Percentiles rank a stretch among this genome's conserved stretches.
These are phyloP conservation scores for Blumeria hordei DNA, from an alignment of 2,329 filamentous ascomycete species.

Conservation along the genomic window DNA sequence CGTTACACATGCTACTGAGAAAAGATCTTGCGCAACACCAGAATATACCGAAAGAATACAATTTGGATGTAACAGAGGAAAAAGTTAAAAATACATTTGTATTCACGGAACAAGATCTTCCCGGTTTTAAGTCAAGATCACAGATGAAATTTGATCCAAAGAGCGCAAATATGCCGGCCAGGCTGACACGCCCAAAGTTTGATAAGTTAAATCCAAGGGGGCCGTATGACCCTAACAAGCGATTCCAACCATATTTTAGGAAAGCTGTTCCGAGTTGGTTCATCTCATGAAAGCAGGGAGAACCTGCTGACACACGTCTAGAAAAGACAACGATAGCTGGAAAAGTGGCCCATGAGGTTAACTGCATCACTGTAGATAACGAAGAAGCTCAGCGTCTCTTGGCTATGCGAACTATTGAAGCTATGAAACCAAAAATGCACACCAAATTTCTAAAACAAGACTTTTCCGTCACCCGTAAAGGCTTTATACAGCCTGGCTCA, in stretches of 20 bases:
- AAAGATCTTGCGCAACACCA: conserved; percentile 41
- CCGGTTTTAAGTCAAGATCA: conserved; percentile 42
- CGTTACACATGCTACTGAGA: conserved; percentile 42
- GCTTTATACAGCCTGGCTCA: conserved; percentile 33
- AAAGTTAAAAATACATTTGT: conserved; percentile 69
- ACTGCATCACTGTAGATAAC: conserved; percentile 48
- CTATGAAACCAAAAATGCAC: conserved; percentile 33
- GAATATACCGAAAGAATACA: conserved; percentile 67
- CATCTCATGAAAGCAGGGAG: neutral
- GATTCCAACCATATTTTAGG: conserved; percentile 37
- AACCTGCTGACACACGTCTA: conserved; percentile 15
- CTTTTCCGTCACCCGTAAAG: conserved; percentile 11
- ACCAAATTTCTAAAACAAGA: conserved; percentile 19
- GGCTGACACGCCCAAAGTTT: conserved; percentile 21
- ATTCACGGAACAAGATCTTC: conserved; percentile 82
- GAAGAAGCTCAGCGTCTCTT: conserved; percentile 42
- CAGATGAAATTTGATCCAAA: conserved; percentile 29
- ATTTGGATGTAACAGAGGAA: conserved; percentile 42
- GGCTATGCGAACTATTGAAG: conserved; percentile 29
- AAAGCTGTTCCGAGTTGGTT: conserved; percentile 52
- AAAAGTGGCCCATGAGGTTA: conserved; percentile 51
- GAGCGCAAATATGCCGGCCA: conserved; percentile 32
- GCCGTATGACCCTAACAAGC: conserved; percentile 22
- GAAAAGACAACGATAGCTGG: conserved; percentile 60
- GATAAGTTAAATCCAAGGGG: conserved; percentile 22